Conservation (phyloP, 148 eudicot species). For the Mesembryanthemum crystallinum region DNA sequence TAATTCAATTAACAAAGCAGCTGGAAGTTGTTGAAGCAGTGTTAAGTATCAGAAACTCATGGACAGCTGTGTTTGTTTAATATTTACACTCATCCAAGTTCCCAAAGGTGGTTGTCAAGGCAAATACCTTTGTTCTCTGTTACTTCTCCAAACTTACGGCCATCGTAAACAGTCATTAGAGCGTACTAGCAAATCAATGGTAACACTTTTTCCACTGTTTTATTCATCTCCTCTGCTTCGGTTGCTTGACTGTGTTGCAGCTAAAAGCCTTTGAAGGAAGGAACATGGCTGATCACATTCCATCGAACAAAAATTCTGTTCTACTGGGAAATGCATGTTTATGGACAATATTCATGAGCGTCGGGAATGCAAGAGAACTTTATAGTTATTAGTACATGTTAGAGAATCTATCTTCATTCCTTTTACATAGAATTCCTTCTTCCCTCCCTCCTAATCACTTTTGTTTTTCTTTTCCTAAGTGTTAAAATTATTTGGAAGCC, state of each 20-base stretch:
- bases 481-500: neutral
- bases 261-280: slow-evolving; percentile 11
- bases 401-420: neutral
- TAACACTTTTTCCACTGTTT: neutral
- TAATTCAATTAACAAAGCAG: slow-evolving; percentile 41
- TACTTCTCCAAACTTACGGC: neutral
- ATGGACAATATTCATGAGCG: neutral
- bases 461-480: neutral
- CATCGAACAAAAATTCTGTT: neutral
- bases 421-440: neutral
- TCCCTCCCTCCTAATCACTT: neutral
- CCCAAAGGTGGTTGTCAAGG: neutral
- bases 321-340: neutral
- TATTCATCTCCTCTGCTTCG: neutral
- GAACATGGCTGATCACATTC: neutral
- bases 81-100: slow-evolving; percentile 3
- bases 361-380: neutral
- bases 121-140: neutral
- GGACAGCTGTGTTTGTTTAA: slow-evolving; percentile 21
- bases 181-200: neutral
- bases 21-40: slow-evolving; percentile 33
- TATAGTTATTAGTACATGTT: too few species aligned
- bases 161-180: neutral
- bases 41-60: slow-evolving; percentile 20
- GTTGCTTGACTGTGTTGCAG: neutral